Conservation (phyloP, 495 filamentous ascomycete genomes). For the Penicillium arizonense region DNA sequence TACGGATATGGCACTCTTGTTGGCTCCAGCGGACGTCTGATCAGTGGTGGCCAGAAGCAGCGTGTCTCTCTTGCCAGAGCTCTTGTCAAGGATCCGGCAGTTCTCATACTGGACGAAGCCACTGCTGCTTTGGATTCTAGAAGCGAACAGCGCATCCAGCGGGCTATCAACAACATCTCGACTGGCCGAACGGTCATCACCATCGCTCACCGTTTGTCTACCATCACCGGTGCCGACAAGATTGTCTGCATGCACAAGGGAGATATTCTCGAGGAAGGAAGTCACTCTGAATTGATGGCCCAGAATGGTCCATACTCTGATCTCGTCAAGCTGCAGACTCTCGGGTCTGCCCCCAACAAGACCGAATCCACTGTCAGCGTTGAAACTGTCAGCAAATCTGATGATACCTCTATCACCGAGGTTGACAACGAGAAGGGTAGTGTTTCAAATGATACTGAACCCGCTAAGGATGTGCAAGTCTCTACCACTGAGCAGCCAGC, state of each 20-base stretch:
- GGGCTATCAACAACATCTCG: slow-evolving; percentile 46
- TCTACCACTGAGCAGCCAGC: slow-evolving; percentile 15
- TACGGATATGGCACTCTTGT: slow-evolving; percentile 51
- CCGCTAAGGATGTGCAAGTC: slow-evolving; percentile 15
- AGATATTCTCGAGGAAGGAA: slow-evolving; percentile 54
- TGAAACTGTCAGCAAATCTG: slow-evolving; percentile 25
- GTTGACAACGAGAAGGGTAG: slow-evolving; percentile 22
- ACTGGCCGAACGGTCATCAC: slow-evolving; percentile 46
- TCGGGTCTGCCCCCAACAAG: slow-evolving; percentile 25
- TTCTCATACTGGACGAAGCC: slow-evolving; percentile 83
- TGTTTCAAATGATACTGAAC: slow-evolving; percentile 12
- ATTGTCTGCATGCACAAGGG: slow-evolving; percentile 61
- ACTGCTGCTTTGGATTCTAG: slow-evolving; percentile 58
- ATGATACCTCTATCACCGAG: slow-evolving; percentile 23
- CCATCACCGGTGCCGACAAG: slow-evolving; percentile 61
- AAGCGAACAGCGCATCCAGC: slow-evolving; percentile 53
- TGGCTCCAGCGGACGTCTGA: slow-evolving; percentile 54
- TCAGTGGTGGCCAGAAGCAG: slow-evolving; percentile 66
- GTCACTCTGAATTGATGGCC: slow-evolving; percentile 41
- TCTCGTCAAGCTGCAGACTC: slow-evolving; percentile 40
- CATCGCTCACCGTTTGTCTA: slow-evolving; percentile 49
- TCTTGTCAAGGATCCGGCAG: slow-evolving; percentile 73
- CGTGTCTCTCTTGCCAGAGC: slow-evolving; percentile 66
- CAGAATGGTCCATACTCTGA: slow-evolving; percentile 45
- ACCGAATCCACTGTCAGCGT: slow-evolving; percentile 16